These are phyloP conservation scores for Rhynchosporium graminicola DNA, from an alignment of 2,329 filamentous ascomycete species.

Conservation along the genomic window DNA sequence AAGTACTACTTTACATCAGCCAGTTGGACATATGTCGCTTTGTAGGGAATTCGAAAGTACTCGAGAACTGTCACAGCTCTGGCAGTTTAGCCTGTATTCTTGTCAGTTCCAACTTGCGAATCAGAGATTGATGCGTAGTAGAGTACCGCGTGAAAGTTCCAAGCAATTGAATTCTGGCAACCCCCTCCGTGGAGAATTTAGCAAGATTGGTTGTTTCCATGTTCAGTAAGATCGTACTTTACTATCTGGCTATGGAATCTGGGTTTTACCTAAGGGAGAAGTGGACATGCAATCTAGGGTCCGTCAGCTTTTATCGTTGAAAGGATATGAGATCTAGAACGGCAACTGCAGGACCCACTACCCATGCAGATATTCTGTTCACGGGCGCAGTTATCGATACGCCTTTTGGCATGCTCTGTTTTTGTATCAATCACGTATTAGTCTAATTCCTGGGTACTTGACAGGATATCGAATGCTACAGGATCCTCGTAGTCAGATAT, in stretches of 20 bases:
- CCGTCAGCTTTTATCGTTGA: too few species aligned
- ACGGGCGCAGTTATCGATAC: too few species aligned
- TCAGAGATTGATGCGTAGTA: conserved; percentile 11
- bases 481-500: too few species aligned
- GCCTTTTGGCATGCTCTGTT: too few species aligned
- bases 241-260: not conserved
- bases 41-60: conserved; percentile 25
- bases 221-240: not conserved
- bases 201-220: not conserved
- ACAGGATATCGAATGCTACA: too few species aligned
- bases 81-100: conserved; percentile 22
- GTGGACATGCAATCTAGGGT: not conserved
- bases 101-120: not conserved
- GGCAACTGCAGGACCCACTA: too few species aligned
- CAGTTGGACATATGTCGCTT: conserved; percentile 5
- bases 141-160: conserved; percentile 24
- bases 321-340: too few species aligned
- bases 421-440: too few species aligned
- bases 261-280: not conserved
- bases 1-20: not conserved
- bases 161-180: conserved; percentile 19
- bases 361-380: too few species aligned
- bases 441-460: too few species aligned
- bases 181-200: not conserved
- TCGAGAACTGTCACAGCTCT: conserved; percentile 23